A percentile compares a stretch with the other conserved stretches of the same genome.
Conservation (phyloP, 2,329 filamentous ascomycete genomes). For the Cordyceps cateniannulata region DNA sequence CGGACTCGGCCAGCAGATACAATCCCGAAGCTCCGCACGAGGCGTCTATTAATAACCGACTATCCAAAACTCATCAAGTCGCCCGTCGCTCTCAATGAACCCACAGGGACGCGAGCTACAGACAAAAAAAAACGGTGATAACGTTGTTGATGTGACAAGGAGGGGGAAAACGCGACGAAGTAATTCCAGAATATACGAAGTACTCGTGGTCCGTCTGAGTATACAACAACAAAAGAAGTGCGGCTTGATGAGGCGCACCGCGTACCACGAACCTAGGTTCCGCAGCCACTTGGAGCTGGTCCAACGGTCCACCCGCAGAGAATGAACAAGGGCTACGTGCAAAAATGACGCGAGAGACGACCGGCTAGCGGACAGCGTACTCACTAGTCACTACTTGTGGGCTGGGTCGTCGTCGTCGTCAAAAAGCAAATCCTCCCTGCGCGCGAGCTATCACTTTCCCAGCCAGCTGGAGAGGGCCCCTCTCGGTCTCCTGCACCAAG, state of each 20-base stretch:
- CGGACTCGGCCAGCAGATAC: not conserved
- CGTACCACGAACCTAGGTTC: conserved; percentile 11
- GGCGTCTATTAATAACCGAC: conserved; percentile 1
- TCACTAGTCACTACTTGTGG: not conserved
- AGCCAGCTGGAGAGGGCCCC: not conserved
- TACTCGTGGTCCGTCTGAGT: not conserved
- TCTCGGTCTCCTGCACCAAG: conserved; percentile 1
- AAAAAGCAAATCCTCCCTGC: conserved; percentile 17
- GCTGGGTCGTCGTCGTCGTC: not conserved
- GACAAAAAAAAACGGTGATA: conserved; percentile 4
- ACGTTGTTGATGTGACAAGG: conserved; percentile 3
- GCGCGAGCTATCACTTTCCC: conserved; percentile 21
- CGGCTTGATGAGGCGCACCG: conserved; percentile 2
- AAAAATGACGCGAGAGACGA: conserved; percentile 14
- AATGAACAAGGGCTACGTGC: not conserved
- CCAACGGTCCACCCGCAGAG: conserved; percentile 7
- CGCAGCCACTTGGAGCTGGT: conserved; percentile 3
- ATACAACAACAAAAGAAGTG: not conserved
- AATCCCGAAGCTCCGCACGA: conserved; percentile 3
- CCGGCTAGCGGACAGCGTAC: not conserved
- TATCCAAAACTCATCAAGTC: not conserved
- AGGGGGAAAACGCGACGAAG: not conserved
- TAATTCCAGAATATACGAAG: not conserved
- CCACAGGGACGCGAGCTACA: conserved; percentile 1
- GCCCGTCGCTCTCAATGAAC: not conserved